phyloP scores from a whole-genome alignment of 2,329 filamentous ascomycete species.

The Pseudopyrenochaeta lycopersici region DNA sequence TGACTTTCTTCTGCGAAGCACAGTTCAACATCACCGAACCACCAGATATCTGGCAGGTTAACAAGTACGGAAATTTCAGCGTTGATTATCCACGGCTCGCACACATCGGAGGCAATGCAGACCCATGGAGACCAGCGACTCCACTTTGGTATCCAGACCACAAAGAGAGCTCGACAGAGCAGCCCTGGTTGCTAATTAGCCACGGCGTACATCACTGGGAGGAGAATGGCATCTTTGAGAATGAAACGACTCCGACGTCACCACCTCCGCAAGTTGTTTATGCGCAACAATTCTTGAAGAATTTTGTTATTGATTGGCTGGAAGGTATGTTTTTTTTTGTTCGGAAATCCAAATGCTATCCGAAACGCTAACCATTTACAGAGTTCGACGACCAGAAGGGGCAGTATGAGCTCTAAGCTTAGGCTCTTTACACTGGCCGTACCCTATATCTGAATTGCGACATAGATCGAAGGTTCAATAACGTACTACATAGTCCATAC shows the following conservation, averaged over 20 bases:
- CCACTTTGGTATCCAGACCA: constrained; percentile 71
- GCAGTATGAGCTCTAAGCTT: constrained; percentile 12
- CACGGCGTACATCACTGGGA: constrained; percentile 86
- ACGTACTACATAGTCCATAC: no score
- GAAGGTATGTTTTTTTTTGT: constrained; percentile 44
- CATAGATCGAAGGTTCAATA: no score
- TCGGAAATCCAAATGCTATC: neutral
- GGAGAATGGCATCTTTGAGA: constrained; percentile 72
- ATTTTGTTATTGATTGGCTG: constrained; percentile 74
- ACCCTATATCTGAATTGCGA: no score
- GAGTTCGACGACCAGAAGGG: constrained; percentile 15
- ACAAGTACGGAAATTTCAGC: constrained; percentile 77
- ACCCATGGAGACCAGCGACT: constrained; percentile 81
- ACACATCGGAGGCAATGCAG: constrained; percentile 77
- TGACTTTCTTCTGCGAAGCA: constrained; percentile 68
- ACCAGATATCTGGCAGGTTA: constrained; percentile 72
- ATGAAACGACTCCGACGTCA: constrained; percentile 66
- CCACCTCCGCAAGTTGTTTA: constrained; percentile 68
- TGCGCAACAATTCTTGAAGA: constrained; percentile 66
- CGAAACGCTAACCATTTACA: neutral
- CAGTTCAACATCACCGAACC: constrained; percentile 74
- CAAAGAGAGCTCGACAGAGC: constrained; percentile 66
- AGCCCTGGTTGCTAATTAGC: constrained; percentile 78
- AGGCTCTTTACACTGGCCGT: no score
- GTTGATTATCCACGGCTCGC: constrained; percentile 80